These are phyloP conservation scores for Ceratocystis eucalypticola DNA, from an alignment of 2,329 filamentous ascomycete species.

Conservation along the genomic window DNA sequence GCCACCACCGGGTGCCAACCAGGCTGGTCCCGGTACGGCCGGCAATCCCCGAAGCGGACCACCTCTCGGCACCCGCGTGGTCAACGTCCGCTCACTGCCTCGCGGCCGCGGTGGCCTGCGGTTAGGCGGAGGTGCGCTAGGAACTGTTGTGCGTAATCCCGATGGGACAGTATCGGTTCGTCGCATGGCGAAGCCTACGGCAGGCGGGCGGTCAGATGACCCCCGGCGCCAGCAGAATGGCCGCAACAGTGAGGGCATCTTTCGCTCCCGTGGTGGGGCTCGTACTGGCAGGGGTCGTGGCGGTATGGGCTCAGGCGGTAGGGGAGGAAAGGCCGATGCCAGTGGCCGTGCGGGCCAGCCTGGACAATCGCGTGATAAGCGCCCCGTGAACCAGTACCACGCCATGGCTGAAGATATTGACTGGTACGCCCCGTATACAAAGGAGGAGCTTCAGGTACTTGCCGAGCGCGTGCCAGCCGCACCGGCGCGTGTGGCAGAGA, in stretches of 20 bases:
- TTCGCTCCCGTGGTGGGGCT: slow-evolving; percentile 17
- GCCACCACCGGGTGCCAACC: slow-evolving; percentile 2
- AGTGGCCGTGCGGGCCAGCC: slow-evolving; percentile 20
- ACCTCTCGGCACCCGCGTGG: slow-evolving; percentile 24
- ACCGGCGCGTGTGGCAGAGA: slow-evolving; percentile 15
- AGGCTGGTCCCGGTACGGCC: background rate
- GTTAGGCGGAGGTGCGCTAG: slow-evolving; percentile 20
- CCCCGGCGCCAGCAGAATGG: slow-evolving; percentile 14
- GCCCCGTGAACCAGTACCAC: slow-evolving; percentile 22
- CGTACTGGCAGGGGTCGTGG: slow-evolving; percentile 21
- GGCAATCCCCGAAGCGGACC: background rate
- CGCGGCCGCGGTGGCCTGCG: slow-evolving; percentile 23
- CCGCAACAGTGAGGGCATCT: slow-evolving; percentile 15
- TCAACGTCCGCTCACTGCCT: slow-evolving; percentile 31
- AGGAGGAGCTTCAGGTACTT: slow-evolving; percentile 23
- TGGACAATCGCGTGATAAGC: slow-evolving; percentile 21
- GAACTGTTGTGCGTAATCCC: slow-evolving; percentile 16
- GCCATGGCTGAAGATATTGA: slow-evolving; percentile 23
- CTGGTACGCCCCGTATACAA: slow-evolving; percentile 21
- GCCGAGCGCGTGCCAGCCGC: slow-evolving; percentile 15
- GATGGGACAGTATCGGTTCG: slow-evolving; percentile 17
- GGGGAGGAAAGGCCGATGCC: too few species aligned
- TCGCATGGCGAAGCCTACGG: slow-evolving; percentile 2
- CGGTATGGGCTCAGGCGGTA: background rate
- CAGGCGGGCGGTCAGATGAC: slow-evolving; percentile 18